Base-by-base conservation (phyloP, 176 grass and related monocot genomes). In the Carex littledalei region DNA sequence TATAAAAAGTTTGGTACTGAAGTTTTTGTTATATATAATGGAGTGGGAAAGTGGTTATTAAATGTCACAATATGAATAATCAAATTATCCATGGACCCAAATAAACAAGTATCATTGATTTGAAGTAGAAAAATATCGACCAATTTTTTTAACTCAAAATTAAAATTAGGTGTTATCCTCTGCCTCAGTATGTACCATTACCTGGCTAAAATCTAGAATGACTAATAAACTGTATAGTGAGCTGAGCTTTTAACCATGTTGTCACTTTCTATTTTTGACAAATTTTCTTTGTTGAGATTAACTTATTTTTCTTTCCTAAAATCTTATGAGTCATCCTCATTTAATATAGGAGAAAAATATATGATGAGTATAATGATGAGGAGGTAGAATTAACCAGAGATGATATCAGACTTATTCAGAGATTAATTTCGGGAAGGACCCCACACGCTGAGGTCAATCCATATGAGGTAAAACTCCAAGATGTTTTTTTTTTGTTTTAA, bases 301-400 rank as follows among this genome's bases (percentile, higher is more conserved):
- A 60, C 58, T 31, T 86, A 24, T 85, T 43, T 72, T 81, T 69
- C 32, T 11, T 78, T 73, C n/a, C 15, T 67, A 18, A 55, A 62
- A 41, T 31, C 67, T 49, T 12, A 73, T 47, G 58, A 13, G n/a
- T 67, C n/a, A 50, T 78, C 45, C 10, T 72, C 82, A 85, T 67
- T 81, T 52, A 86, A 21, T 89, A 47, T 88, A 99, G 93, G 93
- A 87, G 87, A 84, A 99, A 89, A 72, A 72, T 99, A 56, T 84
- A 88, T 81, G 97, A 99, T 50, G 91, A 88, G 16, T 96, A 96
- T 87, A 99, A 99, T 83, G 91, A 90, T 2, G 97, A 99, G 66
- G 97, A 99, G 84, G 87, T 99, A 67, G 87, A 99, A 20, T 87
- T 99, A 86, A 94, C 91, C 32, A 99, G 92, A 86, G 88, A 96